Evolutionary conservation across 1,284 basidiomycete genomes (phyloP).

Genomic region (Leccinum subrobustum): DNA sequence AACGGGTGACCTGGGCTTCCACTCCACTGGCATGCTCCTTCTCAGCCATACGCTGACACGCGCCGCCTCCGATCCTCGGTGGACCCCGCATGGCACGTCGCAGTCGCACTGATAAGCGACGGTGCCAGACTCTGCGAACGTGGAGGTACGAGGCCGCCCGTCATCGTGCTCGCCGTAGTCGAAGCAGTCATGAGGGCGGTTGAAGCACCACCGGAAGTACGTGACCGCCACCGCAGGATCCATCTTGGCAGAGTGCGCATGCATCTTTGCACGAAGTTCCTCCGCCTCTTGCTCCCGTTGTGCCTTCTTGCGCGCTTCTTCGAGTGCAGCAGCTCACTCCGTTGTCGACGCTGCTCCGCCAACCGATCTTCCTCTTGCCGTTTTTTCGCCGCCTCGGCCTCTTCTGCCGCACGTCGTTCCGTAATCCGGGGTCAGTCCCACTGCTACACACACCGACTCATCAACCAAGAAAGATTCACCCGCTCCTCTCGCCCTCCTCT

Average conservation of each 20-base stretch:
- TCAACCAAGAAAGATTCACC: constrained; percentile 18
- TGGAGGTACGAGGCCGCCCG: too few species aligned
- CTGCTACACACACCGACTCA: constrained; percentile 33
- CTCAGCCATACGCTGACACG: too few species aligned
- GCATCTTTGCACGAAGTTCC: constrained; percentile 7
- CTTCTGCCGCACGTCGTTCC: constrained; percentile 59
- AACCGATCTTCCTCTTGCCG: constrained; percentile 57
- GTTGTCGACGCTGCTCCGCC: constrained; percentile 53
- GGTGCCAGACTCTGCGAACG: too few species aligned
- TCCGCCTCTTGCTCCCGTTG: constrained; percentile 75
- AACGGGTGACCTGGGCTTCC: too few species aligned
- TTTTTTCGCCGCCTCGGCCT: constrained; percentile 55
- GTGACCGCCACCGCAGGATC: background rate
- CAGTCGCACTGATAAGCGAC: too few species aligned
- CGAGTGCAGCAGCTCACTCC: constrained; percentile 66
- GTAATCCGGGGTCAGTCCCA: background rate
- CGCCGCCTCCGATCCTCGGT: too few species aligned
- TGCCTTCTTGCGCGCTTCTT: constrained; percentile 54
- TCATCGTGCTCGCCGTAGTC: too few species aligned
- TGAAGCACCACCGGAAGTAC: too few species aligned
- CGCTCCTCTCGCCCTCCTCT: constrained; percentile 53
- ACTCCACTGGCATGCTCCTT: too few species aligned
- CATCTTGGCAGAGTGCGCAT: constrained; percentile 13
- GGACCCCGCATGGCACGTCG: too few species aligned
- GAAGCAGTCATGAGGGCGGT: too few species aligned